Evolutionary conservation across 371 early-diverging fungal species (phyloP).

Genomic region (Apophysomyces ossiformis): DNA sequence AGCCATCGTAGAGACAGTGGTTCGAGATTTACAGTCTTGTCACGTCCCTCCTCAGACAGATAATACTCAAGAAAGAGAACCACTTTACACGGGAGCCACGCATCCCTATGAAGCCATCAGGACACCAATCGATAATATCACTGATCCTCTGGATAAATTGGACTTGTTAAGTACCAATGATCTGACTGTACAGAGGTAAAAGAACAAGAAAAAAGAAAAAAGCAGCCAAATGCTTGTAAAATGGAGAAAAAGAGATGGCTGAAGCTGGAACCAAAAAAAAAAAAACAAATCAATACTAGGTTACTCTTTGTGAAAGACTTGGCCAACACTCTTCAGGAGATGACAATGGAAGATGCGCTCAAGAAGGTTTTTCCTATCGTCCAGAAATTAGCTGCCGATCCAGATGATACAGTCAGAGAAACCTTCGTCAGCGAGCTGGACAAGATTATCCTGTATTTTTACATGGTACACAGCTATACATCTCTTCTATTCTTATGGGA

Average conservation of each 20-base stretch:
- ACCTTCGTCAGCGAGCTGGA: constrained; percentile 57
- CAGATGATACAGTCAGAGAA: constrained; percentile 56
- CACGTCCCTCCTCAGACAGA: constrained; percentile 3
- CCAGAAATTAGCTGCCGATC: constrained; percentile 46
- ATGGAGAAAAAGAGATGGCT: not conserved
- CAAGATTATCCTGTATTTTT: constrained; percentile 55
- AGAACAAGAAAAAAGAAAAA: not conserved
- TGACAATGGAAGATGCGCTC: constrained; percentile 49
- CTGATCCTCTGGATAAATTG: constrained; percentile 53
- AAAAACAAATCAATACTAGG: constrained; percentile 13
- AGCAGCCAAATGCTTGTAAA: not conserved
- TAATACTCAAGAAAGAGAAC: not conserved
- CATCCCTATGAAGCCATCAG: constrained; percentile 21
- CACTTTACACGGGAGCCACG: not conserved
- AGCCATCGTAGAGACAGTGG: constrained; percentile 56
- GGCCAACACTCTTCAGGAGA: constrained; percentile 43
- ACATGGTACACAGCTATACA: constrained; percentile 34
- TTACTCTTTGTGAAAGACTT: constrained; percentile 44
- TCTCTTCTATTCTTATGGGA: not conserved
- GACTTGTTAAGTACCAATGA: constrained; percentile 51
- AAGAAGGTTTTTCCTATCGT: constrained; percentile 51
- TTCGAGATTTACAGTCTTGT: constrained; percentile 21
- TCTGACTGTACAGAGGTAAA: constrained; percentile 52
- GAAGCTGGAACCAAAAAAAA: too few relatives aligned
- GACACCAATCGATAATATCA: constrained; percentile 36